Base-by-base conservation (phyloP, 306 rosid species). In the Canavalia ensiformis region DNA sequence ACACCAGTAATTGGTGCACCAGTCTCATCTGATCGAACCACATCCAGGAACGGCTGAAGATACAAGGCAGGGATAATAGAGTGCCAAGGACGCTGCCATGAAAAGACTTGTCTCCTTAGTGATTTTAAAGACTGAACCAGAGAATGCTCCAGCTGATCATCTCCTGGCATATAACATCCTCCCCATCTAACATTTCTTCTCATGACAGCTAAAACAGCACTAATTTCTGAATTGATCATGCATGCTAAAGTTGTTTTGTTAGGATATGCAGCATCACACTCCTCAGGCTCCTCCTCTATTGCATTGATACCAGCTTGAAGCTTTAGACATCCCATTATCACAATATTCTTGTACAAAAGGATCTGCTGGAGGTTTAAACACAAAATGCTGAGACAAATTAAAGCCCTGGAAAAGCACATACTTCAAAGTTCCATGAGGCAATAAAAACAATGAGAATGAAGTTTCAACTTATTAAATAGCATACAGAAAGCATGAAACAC, bases 181-280 rank as follows among this genome's bases (percentile, higher is more conserved):
- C 93, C 93, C 97, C 97, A 92, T 78, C 94, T 83, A 47, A 90
- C 94, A 82, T 92, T 92, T 83, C 94, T 90, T 81, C 94, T 83
- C 97, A 92, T 92, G 58, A 92, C 94, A 28, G 94, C 91, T 83
- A 92, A 85, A 70, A 92, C 97, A 56, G 97, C 86, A 70, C 93
- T 91, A 73, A 92, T 86, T 88, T 92, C 97, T 33, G 97, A 89
- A 88, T 90, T 92, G 86, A 90, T 87, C 85, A 90, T 90, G 90
- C 93, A 90, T 49, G 93, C 89, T 64, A 92, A 64, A 83, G 92
- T 75, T 72, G 89, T 76, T 87, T 87, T 90, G 41, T 66, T 88
- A 39, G 97, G 84, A 82, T 73, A 77, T 6, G 84, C 57, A 51
- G 55, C 87, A 74, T 88, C 97, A 62, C 58, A 84, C 47, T 88